A percentile compares a stretch with the other conserved stretches of the same genome.
phyloP scores from a whole-genome alignment of 2,329 filamentous ascomycete genomes.

The Atkinsonella texensis region DNA sequence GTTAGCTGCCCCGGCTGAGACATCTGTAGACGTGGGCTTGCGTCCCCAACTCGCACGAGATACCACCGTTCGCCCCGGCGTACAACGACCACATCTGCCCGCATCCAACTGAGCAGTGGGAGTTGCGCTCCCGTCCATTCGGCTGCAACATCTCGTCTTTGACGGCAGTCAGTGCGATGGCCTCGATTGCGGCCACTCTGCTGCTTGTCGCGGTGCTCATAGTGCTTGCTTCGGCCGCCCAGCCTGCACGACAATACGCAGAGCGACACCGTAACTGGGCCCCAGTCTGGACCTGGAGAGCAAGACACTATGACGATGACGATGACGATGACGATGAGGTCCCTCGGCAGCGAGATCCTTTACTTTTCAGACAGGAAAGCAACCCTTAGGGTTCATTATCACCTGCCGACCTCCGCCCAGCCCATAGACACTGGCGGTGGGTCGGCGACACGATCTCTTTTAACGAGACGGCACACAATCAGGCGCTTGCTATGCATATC shows the following conservation, averaged over 20 bases:
- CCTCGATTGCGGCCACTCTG: constrained; percentile 18
- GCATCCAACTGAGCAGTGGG: constrained; percentile 31
- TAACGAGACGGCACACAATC: neutral
- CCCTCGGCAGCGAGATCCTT: constrained; percentile 15
- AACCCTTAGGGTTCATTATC: neutral
- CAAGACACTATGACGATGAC: constrained; percentile 7
- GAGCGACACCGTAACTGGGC: constrained; percentile 13
- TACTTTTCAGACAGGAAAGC: neutral
- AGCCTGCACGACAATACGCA: constrained; percentile 12
- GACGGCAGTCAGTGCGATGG: constrained; percentile 18
- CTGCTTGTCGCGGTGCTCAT: constrained; percentile 13
- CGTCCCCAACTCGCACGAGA: constrained; percentile 34
- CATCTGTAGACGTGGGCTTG: constrained; percentile 36
- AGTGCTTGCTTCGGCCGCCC: constrained; percentile 6
- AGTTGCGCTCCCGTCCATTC: constrained; percentile 23
- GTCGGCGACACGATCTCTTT: neutral
- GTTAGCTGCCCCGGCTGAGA: constrained; percentile 1
- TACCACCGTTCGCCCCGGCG: constrained; percentile 38
- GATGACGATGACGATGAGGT: neutral
- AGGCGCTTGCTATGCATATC: neutral
- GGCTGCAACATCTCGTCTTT: constrained; percentile 24
- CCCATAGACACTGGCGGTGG: neutral
- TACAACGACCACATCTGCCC: constrained; percentile 40
- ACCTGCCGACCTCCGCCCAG: neutral
- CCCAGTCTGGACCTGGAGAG: constrained; percentile 6